Conservation (phyloP, 108 stramenopile genomes). For the Licmophora abbreviata region DNA sequence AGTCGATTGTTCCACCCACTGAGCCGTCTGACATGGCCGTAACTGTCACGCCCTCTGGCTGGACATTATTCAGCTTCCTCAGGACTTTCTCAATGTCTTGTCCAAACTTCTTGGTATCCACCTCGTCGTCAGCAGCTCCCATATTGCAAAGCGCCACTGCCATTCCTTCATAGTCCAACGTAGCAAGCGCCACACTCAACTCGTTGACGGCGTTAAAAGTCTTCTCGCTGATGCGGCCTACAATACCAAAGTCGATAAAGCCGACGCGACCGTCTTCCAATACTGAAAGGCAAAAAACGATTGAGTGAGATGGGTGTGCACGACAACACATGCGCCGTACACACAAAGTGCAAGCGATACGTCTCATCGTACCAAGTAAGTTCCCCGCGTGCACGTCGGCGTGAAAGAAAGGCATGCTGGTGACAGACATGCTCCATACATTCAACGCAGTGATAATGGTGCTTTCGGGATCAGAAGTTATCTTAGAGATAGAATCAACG, state of each 20-base stretch:
- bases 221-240: constrained; percentile 83
- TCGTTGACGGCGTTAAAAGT: constrained; percentile 84
- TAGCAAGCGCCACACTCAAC: constrained; percentile 62
- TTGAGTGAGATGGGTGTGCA: constrained; percentile 4
- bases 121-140: constrained; percentile 86
- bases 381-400: constrained; percentile 97
- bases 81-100: constrained; percentile 82
- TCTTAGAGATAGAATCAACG: constrained; percentile 59
- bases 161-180: constrained; percentile 79
- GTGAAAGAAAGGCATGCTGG: constrained; percentile 91
- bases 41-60: constrained; percentile 74
- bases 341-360: constrained; percentile 6
- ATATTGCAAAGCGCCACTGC: constrained; percentile 80
- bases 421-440: constrained; percentile 86
- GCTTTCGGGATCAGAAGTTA: constrained; percentile 69
- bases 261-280: constrained; percentile 88
- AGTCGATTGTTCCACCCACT: constrained; percentile 37
- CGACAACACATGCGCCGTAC: not conserved
- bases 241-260: constrained; percentile 98
- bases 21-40: constrained; percentile 35
- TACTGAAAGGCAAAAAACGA: constrained; percentile 25
- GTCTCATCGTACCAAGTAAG: constrained; percentile 26
- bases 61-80: constrained; percentile 50
- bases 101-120: constrained; percentile 80
- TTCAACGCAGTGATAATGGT: constrained; percentile 88